Evolutionary conservation across 306 rosid genomes (phyloP).

Genomic region (Citrullus colocynthis): DNA sequence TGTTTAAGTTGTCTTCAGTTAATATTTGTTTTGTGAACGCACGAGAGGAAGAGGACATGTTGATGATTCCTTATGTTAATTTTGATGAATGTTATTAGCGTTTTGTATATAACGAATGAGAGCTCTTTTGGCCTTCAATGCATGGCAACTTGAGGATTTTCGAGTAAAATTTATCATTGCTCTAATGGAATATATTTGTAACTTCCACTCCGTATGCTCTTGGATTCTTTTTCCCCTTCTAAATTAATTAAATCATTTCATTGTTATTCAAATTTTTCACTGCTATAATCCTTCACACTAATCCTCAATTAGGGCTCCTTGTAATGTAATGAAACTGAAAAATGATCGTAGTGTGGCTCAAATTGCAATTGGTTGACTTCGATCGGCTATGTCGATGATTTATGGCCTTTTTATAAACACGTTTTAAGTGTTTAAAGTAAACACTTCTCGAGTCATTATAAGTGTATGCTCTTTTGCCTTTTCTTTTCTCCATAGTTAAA

Average conservation of each 20-base stretch:
- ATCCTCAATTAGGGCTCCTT: background rate
- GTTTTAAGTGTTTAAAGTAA: too few species aligned
- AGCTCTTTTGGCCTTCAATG: constrained; percentile 47
- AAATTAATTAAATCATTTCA: constrained; percentile 16
- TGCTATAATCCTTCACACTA: background rate
- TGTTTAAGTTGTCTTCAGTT: constrained; percentile 33
- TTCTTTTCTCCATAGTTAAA: too few species aligned
- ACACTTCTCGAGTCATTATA: too few species aligned
- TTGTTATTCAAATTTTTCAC: background rate
- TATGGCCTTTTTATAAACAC: too few species aligned
- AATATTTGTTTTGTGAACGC: constrained; percentile 37
- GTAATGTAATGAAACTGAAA: too few species aligned
- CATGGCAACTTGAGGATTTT: constrained; percentile 35
- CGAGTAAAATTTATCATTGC: constrained; percentile 21
- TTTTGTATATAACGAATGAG: constrained; percentile 69
- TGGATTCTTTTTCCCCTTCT: constrained; percentile 16
- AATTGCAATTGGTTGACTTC: too few species aligned
- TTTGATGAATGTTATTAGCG: constrained; percentile 59
- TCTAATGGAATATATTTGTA: constrained; percentile 34
- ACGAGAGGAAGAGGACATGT: constrained; percentile 38
- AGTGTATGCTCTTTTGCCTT: too few species aligned
- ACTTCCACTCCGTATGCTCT: constrained; percentile 35
- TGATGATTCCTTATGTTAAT: constrained; percentile 22
- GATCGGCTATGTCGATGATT: too few species aligned
- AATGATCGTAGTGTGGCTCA: background rate